A percentile compares a stretch with the other conserved stretches of the same genome.
These are phyloP conservation scores for Syncephalastrum contaminatum DNA, from an alignment of 371 early-diverging fungal species.

Conservation along the genomic window DNA sequence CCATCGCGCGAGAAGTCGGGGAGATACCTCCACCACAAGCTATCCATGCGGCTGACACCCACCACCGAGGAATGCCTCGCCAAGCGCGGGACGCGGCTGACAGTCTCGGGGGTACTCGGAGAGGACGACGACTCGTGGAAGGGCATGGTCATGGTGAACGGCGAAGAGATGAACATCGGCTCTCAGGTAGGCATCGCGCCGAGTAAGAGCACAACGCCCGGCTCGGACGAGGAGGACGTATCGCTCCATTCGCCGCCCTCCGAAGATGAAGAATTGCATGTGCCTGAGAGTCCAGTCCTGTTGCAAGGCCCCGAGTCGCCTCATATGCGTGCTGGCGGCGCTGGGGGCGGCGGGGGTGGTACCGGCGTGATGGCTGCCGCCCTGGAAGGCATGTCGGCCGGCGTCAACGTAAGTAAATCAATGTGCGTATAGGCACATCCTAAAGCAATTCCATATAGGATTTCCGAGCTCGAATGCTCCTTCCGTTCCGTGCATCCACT, in stretches of 20 bases:
- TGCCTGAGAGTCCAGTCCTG: neutral
- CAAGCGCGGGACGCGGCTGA: constrained; percentile 18
- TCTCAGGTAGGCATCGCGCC: constrained; percentile 1
- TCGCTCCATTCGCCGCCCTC: neutral
- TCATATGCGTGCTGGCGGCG: neutral
- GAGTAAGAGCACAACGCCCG: too few relatives aligned
- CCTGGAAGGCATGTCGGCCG: constrained; percentile 30
- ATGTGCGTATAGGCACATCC: neutral
- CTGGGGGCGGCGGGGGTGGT: too few relatives aligned
- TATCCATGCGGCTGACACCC: constrained; percentile 19
- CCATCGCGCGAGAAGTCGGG: neutral
- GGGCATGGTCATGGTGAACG: constrained; percentile 20
- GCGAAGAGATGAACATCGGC: constrained; percentile 11
- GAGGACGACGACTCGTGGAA: constrained; percentile 28
- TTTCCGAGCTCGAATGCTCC: constrained; percentile 7
- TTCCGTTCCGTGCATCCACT: constrained; percentile 14
- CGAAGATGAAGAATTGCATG: neutral
- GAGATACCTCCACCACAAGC: constrained; percentile 18
- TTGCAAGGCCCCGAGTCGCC: neutral
- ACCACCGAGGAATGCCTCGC: constrained; percentile 14
- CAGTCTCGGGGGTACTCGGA: constrained; percentile 31
- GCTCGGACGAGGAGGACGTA: neutral
- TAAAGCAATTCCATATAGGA: constrained; percentile 5
- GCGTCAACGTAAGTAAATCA: constrained; percentile 32
- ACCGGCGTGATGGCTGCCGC: constrained; percentile 29